A percentile compares a stretch with the other conserved stretches of the same genome.
phyloP scores from a whole-genome alignment of 2,329 filamentous ascomycete genomes.

The Penicillium fuscoglaucum region DNA sequence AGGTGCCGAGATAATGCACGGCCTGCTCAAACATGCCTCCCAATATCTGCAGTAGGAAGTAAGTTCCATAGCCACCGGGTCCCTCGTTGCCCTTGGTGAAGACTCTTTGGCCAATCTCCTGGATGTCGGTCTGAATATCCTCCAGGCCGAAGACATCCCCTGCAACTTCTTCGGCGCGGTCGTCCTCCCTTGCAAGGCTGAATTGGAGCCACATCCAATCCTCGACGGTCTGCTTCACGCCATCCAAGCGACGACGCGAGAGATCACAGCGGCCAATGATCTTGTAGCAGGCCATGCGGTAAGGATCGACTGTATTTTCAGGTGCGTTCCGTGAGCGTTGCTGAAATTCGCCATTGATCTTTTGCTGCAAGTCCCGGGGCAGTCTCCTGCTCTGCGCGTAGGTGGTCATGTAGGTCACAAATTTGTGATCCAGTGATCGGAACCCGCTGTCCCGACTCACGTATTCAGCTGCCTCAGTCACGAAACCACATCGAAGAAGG shows the following conservation, averaged over 20 bases:
- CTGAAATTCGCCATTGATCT: conserved; percentile 86
- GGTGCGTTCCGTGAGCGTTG: conserved; percentile 81
- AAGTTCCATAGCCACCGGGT: conserved; percentile 78
- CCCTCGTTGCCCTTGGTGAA: conserved; percentile 83
- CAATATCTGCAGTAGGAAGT: conserved; percentile 88
- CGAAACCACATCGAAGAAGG: conserved; percentile 78
- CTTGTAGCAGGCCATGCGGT: conserved; percentile 97
- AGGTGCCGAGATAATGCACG: conserved; percentile 84
- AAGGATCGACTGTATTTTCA: conserved; percentile 87
- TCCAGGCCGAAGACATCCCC: conserved; percentile 63
- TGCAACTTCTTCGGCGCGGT: conserved; percentile 61
- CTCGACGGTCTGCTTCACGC: conserved; percentile 60
- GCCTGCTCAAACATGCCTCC: conserved; percentile 94
- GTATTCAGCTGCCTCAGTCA: conserved; percentile 81
- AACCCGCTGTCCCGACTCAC: conserved; percentile 80
- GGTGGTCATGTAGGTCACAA: conserved; percentile 80
- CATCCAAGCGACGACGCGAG: conserved; percentile 56
- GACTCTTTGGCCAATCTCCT: conserved; percentile 86
- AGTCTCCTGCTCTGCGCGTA: conserved; percentile 81
- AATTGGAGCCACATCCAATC: conserved; percentile 70
- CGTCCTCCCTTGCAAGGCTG: conserved; percentile 61
- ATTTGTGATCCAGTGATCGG: conserved; percentile 85
- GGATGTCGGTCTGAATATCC: conserved; percentile 75
- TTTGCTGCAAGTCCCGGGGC: conserved; percentile 75
- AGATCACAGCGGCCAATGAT: conserved; percentile 79